A percentile compares a stretch with the other conserved stretches of the same genome.
Conservation (phyloP, 202 grass and related monocot genomes). For the Alloteropsis angusta region DNA sequence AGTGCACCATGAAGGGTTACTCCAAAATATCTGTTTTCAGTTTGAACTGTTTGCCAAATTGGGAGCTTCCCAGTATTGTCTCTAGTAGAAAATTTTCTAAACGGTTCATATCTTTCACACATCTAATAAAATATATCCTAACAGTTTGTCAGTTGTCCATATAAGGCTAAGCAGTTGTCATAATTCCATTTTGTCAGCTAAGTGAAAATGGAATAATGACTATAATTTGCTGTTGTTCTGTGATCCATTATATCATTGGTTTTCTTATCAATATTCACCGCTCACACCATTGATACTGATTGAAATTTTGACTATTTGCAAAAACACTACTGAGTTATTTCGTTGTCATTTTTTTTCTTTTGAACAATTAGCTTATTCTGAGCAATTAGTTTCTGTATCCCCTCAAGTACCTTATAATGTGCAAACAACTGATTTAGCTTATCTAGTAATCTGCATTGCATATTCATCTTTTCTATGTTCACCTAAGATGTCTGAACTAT, state of each 20-base stretch:
- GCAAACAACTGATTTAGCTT: background rate
- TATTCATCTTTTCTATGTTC: slow-evolving; percentile 14
- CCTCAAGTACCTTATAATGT: background rate
- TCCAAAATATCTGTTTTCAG: background rate
- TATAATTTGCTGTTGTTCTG: background rate
- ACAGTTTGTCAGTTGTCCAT: background rate
- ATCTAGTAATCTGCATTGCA: background rate
- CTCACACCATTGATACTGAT: background rate
- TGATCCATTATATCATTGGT: background rate
- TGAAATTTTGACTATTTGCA: background rate
- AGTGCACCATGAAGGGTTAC: background rate
- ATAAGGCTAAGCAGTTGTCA: background rate
- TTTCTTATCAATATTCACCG: background rate
- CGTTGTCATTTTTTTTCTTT: background rate
- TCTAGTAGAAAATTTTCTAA: background rate
- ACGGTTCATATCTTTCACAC: background rate
- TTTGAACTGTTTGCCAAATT: background rate
- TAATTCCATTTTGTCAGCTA: background rate
- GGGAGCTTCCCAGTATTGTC: background rate
- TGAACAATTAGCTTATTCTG: background rate
- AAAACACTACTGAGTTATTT: background rate
- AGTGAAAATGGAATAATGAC: background rate
- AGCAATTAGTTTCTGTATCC: background rate
- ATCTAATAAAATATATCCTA: background rate
- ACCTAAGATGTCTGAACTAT: background rate